A percentile compares a stretch with the other conserved stretches of the same genome.
Conservation (phyloP, 2,329 filamentous ascomycete genomes). For the Furcasterigmium furcatum region DNA sequence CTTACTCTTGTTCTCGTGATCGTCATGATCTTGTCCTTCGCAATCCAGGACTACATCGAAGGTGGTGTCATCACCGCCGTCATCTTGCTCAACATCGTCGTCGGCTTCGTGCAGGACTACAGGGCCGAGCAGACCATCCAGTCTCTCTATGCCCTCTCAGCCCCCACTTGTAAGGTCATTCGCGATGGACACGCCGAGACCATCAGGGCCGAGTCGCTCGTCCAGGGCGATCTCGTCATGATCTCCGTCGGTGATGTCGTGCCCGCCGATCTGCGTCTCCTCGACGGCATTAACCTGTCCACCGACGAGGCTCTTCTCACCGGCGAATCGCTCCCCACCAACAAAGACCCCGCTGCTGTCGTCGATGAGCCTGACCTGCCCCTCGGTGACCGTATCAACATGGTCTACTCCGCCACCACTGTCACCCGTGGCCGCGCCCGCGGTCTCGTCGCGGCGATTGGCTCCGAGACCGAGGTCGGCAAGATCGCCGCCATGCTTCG, state of each 20-base stretch:
- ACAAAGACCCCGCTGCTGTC: constrained; percentile 58
- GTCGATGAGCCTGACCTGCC: constrained; percentile 52
- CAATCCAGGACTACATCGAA: constrained; percentile 62
- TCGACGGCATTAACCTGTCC: constrained; percentile 69
- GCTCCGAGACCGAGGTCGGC: constrained; percentile 73
- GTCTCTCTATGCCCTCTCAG: constrained; percentile 55
- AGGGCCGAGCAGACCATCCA: constrained; percentile 61
- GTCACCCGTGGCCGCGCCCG: constrained; percentile 67
- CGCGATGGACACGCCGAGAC: constrained; percentile 48
- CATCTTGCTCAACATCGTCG: constrained; percentile 64
- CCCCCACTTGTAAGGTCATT: constrained; percentile 57
- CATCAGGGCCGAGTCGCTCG: constrained; percentile 54
- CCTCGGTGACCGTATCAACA: constrained; percentile 67
- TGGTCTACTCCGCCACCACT: constrained; percentile 70
- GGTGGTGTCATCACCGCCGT: constrained; percentile 61
- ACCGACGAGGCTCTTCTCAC: constrained; percentile 75
- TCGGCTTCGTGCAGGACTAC: constrained; percentile 60
- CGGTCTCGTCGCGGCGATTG: constrained; percentile 67
- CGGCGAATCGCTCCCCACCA: constrained; percentile 68
- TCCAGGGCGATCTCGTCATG: constrained; percentile 63
- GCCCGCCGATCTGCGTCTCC: constrained; percentile 64
- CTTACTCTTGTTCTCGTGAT: constrained; percentile 72
- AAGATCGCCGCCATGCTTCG: constrained; percentile 70
- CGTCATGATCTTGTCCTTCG: constrained; percentile 68
- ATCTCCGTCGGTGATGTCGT: constrained; percentile 65